These are phyloP conservation scores for Lodderomyces pseudojiufengensis DNA, from an alignment of 1,139 yeast species.

Conservation along the genomic window DNA sequence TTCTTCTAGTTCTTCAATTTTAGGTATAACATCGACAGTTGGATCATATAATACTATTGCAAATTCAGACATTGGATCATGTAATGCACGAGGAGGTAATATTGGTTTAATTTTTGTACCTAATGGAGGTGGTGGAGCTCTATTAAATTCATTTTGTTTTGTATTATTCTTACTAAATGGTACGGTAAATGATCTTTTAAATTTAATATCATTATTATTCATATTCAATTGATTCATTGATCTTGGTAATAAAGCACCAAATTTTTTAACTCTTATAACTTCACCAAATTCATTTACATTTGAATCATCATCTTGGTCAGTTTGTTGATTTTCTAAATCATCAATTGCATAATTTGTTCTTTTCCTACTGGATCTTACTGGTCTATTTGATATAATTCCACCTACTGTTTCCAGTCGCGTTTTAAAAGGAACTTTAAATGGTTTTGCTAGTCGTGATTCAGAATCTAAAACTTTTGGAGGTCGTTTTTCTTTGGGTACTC, in stretches of 20 bases:
- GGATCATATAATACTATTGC: conserved; percentile 97
- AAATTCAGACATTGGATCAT: conserved; percentile 89
- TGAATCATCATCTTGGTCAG: conserved; percentile 15
- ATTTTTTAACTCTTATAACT: conserved; percentile 24
- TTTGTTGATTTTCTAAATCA: conserved; percentile 4
- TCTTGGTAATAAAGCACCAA: conserved; percentile 53
- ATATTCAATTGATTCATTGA: conserved; percentile 30
- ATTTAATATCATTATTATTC: conserved; percentile 31
- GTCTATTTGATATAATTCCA: conserved; percentile 16
- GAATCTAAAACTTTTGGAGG: conserved; percentile 39
- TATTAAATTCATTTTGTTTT: conserved; percentile 21
- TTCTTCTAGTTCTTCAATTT: conserved; percentile 24
- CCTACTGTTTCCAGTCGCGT: conserved; percentile 15
- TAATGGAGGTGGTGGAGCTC: conserved; percentile 75
- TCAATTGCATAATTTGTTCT: conserved; percentile 25
- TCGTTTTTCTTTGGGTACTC: conserved; percentile 38
- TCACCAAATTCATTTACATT: conserved; percentile 28
- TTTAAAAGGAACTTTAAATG: conserved; percentile 43
- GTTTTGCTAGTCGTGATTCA: conserved; percentile 33
- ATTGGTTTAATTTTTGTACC: conserved; percentile 73
- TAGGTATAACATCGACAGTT: conserved; percentile 68
- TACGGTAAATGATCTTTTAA: conserved; percentile 43
- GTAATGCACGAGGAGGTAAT: conserved; percentile 81
- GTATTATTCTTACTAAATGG: conserved; percentile 43
- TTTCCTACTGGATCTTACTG: conserved; percentile 19